A percentile compares a stretch with the other conserved stretches of the same genome.
Evolutionary conservation across 805 yeast species (phyloP).

Genomic region (Candida dendrica): DNA sequence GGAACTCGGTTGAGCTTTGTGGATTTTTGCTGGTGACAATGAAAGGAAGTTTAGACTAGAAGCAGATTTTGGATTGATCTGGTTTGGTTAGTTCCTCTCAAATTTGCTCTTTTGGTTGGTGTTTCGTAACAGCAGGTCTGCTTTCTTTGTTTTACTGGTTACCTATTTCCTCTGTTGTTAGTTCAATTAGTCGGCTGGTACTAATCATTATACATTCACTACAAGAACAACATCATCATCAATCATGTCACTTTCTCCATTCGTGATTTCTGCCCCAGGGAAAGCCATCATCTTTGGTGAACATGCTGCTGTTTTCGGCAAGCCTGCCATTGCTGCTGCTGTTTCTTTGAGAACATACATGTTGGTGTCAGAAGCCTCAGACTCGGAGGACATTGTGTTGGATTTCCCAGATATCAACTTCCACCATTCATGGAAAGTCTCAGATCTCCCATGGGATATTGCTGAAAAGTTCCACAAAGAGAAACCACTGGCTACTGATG

Average conservation of each 20-base stretch:
- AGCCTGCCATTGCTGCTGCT: conserved; percentile 95
- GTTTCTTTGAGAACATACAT: conserved; percentile 79
- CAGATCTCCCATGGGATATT: conserved; percentile 55
- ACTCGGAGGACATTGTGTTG: conserved; percentile 41
- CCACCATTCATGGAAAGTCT: conserved; percentile 52
- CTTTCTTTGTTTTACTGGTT: too few relatives aligned
- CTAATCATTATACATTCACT: too few relatives aligned
- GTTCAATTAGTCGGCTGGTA: too few relatives aligned
- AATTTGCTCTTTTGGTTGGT: too few relatives aligned
- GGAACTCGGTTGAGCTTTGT: too few relatives aligned
- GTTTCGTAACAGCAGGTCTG: too few relatives aligned
- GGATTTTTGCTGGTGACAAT: too few relatives aligned
- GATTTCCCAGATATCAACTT: conserved; percentile 83
- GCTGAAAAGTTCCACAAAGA: conserved; percentile 16
- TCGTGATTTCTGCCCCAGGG: conserved; percentile 90
- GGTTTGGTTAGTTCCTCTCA: too few relatives aligned
- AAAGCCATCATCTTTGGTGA: conserved; percentile 95
- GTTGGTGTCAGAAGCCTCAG: conserved; percentile 41
- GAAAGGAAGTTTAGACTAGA: too few relatives aligned
- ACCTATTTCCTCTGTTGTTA: too few relatives aligned
- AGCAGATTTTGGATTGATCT: too few relatives aligned
- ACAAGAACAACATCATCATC: too few relatives aligned
- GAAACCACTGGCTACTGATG: conserved; percentile 35
- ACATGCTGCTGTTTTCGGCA: conserved; percentile 89
- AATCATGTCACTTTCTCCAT: conserved; percentile 30